Evolutionary conservation across 2,329 filamentous ascomycete genomes (phyloP).

Genomic region (Fusarium irregulare): DNA sequence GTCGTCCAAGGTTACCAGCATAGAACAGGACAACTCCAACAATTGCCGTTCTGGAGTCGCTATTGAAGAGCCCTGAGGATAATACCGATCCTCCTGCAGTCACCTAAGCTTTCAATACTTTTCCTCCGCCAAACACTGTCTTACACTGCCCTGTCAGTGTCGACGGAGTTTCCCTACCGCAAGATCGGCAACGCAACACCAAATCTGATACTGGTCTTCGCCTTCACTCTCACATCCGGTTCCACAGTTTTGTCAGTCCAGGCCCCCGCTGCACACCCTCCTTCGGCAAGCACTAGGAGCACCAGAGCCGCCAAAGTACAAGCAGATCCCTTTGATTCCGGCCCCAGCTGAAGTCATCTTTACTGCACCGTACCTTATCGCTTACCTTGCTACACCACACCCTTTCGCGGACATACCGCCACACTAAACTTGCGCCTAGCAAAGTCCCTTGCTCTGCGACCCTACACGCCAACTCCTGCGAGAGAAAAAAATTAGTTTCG

Average conservation of each 20-base stretch:
- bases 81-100: constrained; percentile 39
- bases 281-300: constrained; percentile 29
- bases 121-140: constrained; percentile 8
- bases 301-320: constrained; percentile 30
- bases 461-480: constrained; percentile 22
- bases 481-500: constrained; percentile 15
- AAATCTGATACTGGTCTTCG: constrained; percentile 8
- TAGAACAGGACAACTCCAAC: neutral
- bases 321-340: constrained; percentile 34
- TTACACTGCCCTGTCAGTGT: constrained; percentile 5
- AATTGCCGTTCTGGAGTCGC: constrained; percentile 45
- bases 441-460: constrained; percentile 30
- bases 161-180: constrained; percentile 30
- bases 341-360: constrained; percentile 39
- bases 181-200: constrained; percentile 31
- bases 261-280: constrained; percentile 28
- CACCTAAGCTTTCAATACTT: constrained; percentile 28
- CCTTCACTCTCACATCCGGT: constrained; percentile 26
- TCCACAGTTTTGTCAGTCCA: constrained; percentile 36
- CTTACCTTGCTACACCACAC: constrained; percentile 25
- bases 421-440: constrained; percentile 46
- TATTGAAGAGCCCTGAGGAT: constrained; percentile 45
- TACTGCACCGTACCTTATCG: constrained; percentile 22
- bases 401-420: constrained; percentile 48
- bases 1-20: constrained; percentile 7